A percentile compares a stretch with the other conserved stretches of the same genome.
Evolutionary conservation across 2,329 filamentous ascomycete species (phyloP).

Genomic region (Penicillium griseofulvum): DNA sequence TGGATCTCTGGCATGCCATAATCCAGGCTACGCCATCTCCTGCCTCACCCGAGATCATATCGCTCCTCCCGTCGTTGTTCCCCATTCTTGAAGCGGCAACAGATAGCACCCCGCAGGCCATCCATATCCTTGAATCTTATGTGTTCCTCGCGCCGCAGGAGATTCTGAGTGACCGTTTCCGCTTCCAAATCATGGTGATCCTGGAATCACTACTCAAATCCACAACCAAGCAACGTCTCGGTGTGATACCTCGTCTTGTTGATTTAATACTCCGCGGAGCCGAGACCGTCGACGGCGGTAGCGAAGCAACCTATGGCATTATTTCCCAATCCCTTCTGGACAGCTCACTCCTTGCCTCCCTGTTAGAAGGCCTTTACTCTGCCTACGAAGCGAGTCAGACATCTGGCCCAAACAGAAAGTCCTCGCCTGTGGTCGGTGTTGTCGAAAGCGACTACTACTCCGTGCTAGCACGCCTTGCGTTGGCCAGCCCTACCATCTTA

Average conservation of each 20-base stretch:
- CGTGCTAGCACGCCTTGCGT: conserved; percentile 73
- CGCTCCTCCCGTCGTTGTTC: conserved; percentile 62
- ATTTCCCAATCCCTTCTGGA: conserved; percentile 65
- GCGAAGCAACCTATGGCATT: conserved; percentile 57
- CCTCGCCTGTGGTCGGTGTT: conserved; percentile 67
- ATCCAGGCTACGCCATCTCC: conserved; percentile 64
- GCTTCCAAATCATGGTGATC: conserved; percentile 37
- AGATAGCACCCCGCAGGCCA: conserved; percentile 60
- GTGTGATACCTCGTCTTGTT: conserved; percentile 49
- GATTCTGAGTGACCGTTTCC: conserved; percentile 42
- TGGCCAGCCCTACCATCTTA: conserved; percentile 70
- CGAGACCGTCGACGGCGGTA: conserved; percentile 58
- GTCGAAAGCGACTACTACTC: conserved; percentile 83
- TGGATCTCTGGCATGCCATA: conserved; percentile 84
- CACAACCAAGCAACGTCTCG: conserved; percentile 40
- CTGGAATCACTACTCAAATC: conserved; percentile 41
- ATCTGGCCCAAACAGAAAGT: conserved; percentile 72
- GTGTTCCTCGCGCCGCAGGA: conserved; percentile 60
- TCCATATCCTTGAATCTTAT: conserved; percentile 68
- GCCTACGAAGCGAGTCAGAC: conserved; percentile 73
- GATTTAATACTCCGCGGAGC: conserved; percentile 65
- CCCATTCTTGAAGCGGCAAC: conserved; percentile 66
- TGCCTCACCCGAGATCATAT: conserved; percentile 58
- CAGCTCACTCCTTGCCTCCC: conserved; percentile 60
- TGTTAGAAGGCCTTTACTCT: conserved; percentile 65